phyloP scores from a whole-genome alignment of 2,329 filamentous ascomycete genomes.

The Sporothrix pallida region DNA sequence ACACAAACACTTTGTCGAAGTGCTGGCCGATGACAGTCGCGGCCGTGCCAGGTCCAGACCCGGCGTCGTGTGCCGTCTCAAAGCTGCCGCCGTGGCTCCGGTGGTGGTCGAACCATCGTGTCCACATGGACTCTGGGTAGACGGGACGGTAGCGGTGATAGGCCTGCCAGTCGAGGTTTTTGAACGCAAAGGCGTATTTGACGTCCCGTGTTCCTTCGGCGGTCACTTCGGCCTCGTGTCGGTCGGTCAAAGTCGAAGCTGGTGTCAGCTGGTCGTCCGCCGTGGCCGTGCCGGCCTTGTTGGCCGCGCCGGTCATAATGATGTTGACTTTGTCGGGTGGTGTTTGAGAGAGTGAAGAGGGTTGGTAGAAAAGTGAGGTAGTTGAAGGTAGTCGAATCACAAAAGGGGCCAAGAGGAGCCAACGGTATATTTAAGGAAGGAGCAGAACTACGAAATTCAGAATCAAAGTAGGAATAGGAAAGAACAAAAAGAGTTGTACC shows the following conservation, averaged over 20 bases:
- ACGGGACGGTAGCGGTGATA: conserved; percentile 38
- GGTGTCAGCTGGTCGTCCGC: neutral
- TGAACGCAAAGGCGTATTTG: conserved; percentile 39
- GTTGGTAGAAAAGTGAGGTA: neutral
- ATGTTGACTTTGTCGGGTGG: neutral
- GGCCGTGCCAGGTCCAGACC: conserved; percentile 35
- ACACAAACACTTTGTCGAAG: conserved; percentile 35
- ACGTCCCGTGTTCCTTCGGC: conserved; percentile 29
- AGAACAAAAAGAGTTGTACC: neutral
- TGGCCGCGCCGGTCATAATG: neutral
- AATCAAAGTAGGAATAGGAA: neutral
- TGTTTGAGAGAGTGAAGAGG: neutral
- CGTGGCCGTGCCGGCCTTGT: neutral
- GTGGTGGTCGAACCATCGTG: conserved; percentile 37
- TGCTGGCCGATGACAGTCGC: conserved; percentile 30
- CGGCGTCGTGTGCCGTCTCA: conserved; percentile 34
- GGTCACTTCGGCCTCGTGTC: conserved; percentile 34
- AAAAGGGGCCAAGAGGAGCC: neutral
- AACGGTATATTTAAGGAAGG: neutral
- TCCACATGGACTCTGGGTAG: conserved; percentile 38
- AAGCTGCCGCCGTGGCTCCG: conserved; percentile 33
- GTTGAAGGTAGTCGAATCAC: neutral
- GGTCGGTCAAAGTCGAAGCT: neutral
- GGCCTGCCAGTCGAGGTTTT: conserved; percentile 38
- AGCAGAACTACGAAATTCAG: neutral